Base-by-base conservation (phyloP, 2,329 filamentous ascomycete species). In the Cyphellophora attinorum region DNA sequence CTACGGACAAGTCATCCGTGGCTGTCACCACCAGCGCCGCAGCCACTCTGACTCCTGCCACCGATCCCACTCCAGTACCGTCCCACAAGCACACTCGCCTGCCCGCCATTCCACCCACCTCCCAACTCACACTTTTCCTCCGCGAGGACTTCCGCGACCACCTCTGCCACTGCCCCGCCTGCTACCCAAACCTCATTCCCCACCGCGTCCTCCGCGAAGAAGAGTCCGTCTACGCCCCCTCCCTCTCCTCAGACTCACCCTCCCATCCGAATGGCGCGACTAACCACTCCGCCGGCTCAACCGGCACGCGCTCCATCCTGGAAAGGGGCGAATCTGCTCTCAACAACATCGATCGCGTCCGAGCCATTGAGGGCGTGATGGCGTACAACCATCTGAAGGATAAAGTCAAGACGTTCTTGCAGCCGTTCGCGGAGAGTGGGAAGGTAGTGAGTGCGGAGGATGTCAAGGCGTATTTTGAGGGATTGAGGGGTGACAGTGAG, bases 371-470 rank as follows among this genome's bases (percentile, higher is more conserved):
- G 57, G 91, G 91, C 11, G 89, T 93, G 29, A 95, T 96, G 86
- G 89, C 88, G 0, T 98, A 96, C 61, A 95, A 96, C 51, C 82
- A 93, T 51, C 72, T 98, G 40, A 91, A 93, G 54, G 88, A 96
- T 53, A 88, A 89, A 55, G 76, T 98, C n/a, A 94, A 89, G 66
- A 79, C 80, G 0, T 96, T 98, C 56, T 76, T 98, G 51, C 78
- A 88, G 60, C 82, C 93, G 28, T 98, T 94, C 56, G 91, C 91
- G 0, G 85, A 95, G 54, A 93, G 81, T 43, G 89, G 89, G 1
- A 67, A 83, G 57, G 79, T 84, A 0, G 88, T 98, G 14, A 80
- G 85, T 2, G 89, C 89, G 1, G 91, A 98, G 54, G 88, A 96
- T 59, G 91, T 98, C 60, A 98, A 95, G 59, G 76, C 76, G 2